A percentile compares a stretch with the other conserved stretches of the same genome.
These are phyloP conservation scores for Microstegium vimineum DNA, from an alignment of 176 grass and related monocot species.

Conservation along the genomic window DNA sequence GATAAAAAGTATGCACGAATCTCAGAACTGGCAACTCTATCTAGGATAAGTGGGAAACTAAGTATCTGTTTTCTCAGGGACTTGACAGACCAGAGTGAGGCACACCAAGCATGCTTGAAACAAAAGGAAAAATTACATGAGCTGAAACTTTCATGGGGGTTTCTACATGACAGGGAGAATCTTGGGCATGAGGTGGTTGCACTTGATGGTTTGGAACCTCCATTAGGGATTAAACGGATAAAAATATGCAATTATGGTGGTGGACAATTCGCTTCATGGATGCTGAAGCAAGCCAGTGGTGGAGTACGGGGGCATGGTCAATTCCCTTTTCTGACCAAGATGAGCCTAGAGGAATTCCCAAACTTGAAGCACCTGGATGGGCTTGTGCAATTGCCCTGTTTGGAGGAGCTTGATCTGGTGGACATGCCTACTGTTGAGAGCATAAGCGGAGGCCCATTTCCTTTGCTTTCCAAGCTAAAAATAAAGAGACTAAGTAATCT, in stretches of 20 bases:
- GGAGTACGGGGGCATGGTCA: background rate
- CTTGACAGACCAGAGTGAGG: background rate
- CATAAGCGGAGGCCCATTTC: too few relatives aligned
- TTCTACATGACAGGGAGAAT: background rate
- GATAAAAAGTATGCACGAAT: background rate
- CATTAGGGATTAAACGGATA: background rate
- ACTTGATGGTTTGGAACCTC: background rate
- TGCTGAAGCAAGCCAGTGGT: background rate
- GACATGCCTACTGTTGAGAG: too few relatives aligned
- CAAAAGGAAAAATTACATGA: background rate
- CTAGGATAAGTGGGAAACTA: background rate
- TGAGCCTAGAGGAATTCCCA: background rate
- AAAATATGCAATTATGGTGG: background rate
- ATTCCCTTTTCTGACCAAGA: background rate
- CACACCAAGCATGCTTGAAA: background rate
- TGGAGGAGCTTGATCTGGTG: background rate
- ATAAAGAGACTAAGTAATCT: background rate
- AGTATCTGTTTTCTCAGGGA: background rate
- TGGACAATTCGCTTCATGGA: background rate
- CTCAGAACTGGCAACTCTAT: constrained; percentile 7
- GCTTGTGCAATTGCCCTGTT: background rate
- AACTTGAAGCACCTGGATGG: background rate
- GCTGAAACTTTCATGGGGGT: background rate
- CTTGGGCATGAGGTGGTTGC: background rate
- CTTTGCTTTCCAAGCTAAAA: too few relatives aligned